phyloP scores from a whole-genome alignment of 306 rosid species.

The Macrotyloma uniflorum region DNA sequence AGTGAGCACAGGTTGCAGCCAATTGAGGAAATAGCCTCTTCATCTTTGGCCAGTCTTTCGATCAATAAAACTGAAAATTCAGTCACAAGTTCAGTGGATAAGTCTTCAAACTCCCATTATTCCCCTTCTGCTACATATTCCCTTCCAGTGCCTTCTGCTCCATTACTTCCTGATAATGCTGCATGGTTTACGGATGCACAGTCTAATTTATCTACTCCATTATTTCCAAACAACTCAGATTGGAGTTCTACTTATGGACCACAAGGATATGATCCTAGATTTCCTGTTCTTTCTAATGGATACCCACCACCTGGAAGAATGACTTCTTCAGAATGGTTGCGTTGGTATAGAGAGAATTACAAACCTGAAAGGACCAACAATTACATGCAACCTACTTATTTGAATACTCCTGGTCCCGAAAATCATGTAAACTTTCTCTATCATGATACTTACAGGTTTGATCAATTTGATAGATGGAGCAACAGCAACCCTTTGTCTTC shows the following conservation, averaged over 20 bases:
- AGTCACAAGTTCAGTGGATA: constrained; percentile 15
- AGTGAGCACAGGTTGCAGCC: constrained; percentile 56
- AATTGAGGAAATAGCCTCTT: constrained; percentile 65
- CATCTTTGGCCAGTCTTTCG: constrained; percentile 52
- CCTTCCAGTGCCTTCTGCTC: constrained; percentile 88
- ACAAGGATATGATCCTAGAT: constrained; percentile 49
- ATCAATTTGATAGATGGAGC: constrained; percentile 55
- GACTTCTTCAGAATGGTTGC: constrained; percentile 98
- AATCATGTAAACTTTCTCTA: constrained; percentile 47
- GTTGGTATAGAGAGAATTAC: constrained; percentile 72
- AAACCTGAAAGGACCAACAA: constrained; percentile 47
- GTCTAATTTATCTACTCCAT: constrained; percentile 42
- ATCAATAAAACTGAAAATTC: constrained; percentile 47
- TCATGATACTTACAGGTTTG: constrained; percentile 48
- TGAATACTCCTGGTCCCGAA: constrained; percentile 46
- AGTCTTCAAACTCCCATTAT: constrained; percentile 37
- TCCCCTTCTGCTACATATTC: constrained; percentile 58
- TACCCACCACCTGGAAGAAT: constrained; percentile 62
- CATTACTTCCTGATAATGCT: constrained; percentile 77
- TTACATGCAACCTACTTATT: constrained; percentile 48
- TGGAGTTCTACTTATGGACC: constrained; percentile 57
- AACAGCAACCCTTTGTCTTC: constrained; percentile 45
- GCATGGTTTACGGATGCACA: constrained; percentile 59
- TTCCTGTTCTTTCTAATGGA: constrained; percentile 44
- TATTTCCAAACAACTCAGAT: constrained; percentile 42